Conservation (phyloP, 805 yeast species). For the Suhomyces sp. region DNA sequence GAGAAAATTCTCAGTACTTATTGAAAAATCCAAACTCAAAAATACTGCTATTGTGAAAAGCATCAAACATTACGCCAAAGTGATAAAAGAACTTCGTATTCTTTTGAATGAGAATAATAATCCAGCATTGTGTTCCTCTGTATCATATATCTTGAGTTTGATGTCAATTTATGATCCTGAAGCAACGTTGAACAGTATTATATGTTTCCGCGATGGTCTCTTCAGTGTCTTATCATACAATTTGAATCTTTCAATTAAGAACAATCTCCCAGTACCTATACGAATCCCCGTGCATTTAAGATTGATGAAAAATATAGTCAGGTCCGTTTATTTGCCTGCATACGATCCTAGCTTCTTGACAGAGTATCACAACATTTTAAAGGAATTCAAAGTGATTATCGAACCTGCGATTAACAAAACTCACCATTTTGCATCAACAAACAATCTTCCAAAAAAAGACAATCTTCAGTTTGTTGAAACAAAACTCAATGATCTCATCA, state of each 20-base stretch:
- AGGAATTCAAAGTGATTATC: constrained; percentile 20
- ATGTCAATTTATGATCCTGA: constrained; percentile 46
- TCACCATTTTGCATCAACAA: not conserved
- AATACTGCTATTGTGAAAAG: constrained; percentile 31
- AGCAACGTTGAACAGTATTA: constrained; percentile 35
- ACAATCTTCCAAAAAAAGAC: constrained; percentile 1
- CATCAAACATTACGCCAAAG: constrained; percentile 36
- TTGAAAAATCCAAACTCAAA: constrained; percentile 17
- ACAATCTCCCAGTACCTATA: constrained; percentile 11
- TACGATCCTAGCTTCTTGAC: constrained; percentile 31
- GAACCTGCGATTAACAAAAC: constrained; percentile 1
- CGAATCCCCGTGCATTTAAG: constrained; percentile 33
- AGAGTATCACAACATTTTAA: constrained; percentile 27
- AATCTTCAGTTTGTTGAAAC: constrained; percentile 18
- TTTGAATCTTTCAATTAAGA: constrained; percentile 13
- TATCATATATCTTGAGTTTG: constrained; percentile 36
- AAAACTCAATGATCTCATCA: constrained; percentile 23
- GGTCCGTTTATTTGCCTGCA: constrained; percentile 36
- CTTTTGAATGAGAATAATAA: constrained; percentile 27
- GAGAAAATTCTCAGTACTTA: constrained; percentile 2
- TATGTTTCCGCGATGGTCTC: constrained; percentile 42
- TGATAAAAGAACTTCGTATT: constrained; percentile 32
- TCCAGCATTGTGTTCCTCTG: constrained; percentile 33
- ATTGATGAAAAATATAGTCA: constrained; percentile 34
- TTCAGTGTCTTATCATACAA: constrained; percentile 35